Evolutionary conservation across 345 rosid species (phyloP).

Genomic region (Syzygium jambos): DNA sequence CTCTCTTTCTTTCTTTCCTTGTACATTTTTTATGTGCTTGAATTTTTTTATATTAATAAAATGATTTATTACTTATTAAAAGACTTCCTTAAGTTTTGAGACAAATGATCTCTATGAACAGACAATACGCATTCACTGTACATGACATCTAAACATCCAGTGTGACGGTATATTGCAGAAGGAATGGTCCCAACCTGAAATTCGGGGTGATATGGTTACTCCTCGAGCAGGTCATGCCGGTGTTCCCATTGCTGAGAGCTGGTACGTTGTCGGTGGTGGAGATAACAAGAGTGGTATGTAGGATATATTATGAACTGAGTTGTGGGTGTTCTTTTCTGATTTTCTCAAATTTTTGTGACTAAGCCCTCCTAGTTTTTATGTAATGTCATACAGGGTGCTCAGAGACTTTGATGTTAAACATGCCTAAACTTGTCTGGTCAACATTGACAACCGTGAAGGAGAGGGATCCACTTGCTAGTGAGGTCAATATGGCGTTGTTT

Average conservation of each 20-base stretch:
- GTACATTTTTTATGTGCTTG: neutral
- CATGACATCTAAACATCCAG: neutral
- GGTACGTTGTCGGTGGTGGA: constrained; percentile 97
- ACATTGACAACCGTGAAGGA: constrained; percentile 51
- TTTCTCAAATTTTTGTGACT: neutral
- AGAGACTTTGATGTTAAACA: constrained; percentile 75
- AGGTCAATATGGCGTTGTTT: constrained; percentile 38
- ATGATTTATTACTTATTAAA: neutral
- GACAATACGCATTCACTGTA: neutral
- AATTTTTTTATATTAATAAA: too few relatives aligned
- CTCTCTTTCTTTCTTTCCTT: neutral
- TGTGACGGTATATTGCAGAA: constrained; percentile 38
- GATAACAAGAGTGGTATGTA: constrained; percentile 78
- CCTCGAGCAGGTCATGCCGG: constrained; percentile 96
- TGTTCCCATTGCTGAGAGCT: constrained; percentile 65
- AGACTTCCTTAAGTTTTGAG: neutral
- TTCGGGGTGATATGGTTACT: constrained; percentile 59
- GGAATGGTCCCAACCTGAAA: constrained; percentile 93
- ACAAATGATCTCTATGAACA: neutral
- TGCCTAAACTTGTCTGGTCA: constrained; percentile 88
- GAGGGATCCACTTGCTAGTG: constrained; percentile 95
- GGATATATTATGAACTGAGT: neutral
- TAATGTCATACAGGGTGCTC: constrained; percentile 45
- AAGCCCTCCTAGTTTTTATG: neutral
- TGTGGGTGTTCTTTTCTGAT: neutral